phyloP scores from a whole-genome alignment of 441 rosid species.

The Biscutella laevigata region DNA sequence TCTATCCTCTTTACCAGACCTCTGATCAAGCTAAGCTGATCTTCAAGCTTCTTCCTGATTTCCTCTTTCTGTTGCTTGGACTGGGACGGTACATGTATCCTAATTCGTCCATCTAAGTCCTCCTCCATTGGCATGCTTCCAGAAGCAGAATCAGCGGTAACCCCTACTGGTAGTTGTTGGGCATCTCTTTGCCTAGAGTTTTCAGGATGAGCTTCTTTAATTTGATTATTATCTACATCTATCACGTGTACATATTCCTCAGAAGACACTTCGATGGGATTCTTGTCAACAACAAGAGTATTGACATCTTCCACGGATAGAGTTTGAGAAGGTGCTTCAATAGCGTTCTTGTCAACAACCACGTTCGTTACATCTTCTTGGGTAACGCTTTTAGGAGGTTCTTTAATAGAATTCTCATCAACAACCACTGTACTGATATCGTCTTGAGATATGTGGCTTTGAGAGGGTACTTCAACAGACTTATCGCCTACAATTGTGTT shows the following conservation, averaged over 20 bases:
- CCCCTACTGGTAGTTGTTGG: conserved; percentile 28
- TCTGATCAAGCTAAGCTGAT: conserved; percentile 67
- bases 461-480: conserved; percentile 17
- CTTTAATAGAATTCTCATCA: conserved; percentile 28
- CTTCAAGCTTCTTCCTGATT: conserved; percentile 66
- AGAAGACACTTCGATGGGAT: conserved; percentile 27
- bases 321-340: conserved; percentile 24
- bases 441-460: conserved; percentile 21
- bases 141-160: conserved; percentile 20
- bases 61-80: conserved; percentile 55
- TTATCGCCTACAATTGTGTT: not conserved
- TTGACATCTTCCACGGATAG: conserved; percentile 17
- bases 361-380: conserved; percentile 25
- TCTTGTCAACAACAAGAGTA: conserved; percentile 26
- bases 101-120: conserved; percentile 33
- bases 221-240: too few relatives aligned
- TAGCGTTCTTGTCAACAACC: conserved; percentile 24
- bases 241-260: too few relatives aligned
- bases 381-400: conserved; percentile 14
- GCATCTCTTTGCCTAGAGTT: conserved; percentile 27
- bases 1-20: conserved; percentile 74
- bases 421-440: conserved; percentile 27
- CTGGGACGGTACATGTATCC: conserved; percentile 43
- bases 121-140: conserved; percentile 42
- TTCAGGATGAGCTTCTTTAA: too few relatives aligned